Percentiles rank a stretch among this genome's conserved stretches.
phyloP scores from a whole-genome alignment of 805 yeast species.

The Metschnikowia gelsemii region DNA sequence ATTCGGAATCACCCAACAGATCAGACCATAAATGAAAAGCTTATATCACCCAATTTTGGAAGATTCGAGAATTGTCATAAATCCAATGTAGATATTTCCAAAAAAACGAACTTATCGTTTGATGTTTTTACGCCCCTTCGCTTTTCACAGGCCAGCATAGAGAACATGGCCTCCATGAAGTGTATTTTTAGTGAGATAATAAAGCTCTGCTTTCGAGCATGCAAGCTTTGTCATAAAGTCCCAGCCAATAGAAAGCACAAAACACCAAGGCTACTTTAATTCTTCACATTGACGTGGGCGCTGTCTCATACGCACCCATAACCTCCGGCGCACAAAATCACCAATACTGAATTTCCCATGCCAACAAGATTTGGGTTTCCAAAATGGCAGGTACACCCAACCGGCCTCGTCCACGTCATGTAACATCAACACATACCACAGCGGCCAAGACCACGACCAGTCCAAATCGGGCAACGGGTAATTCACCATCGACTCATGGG shows the following conservation, averaged over 20 bases:
- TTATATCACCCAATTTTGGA: too few species aligned
- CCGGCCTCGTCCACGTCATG: conserved; percentile 79
- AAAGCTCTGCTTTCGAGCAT: too few species aligned
- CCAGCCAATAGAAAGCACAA: background rate
- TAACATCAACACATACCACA: conserved; percentile 73
- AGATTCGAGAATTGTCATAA: too few species aligned
- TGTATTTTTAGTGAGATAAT: too few species aligned
- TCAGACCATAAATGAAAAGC: too few species aligned
- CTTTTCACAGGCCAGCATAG: too few species aligned
- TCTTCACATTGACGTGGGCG: background rate
- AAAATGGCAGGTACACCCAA: conserved; percentile 65
- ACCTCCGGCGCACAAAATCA: conserved; percentile 62
- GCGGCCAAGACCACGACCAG: conserved; percentile 69
- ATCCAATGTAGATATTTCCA: too few species aligned
- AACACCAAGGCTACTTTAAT: background rate
- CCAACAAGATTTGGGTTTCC: conserved; percentile 46
- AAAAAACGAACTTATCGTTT: too few species aligned
- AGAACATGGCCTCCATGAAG: too few species aligned
- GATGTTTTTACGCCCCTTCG: too few species aligned
- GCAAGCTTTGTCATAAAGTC: too few species aligned
- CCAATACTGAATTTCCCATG: conserved; percentile 59
- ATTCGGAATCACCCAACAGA: too few species aligned
- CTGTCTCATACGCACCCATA: conserved; percentile 50
- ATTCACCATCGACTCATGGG: conserved; percentile 28
- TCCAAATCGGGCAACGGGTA: conserved; percentile 55